Evolutionary conservation across 208 protist genomes (phyloP).

Genomic region (Balamuthia mandrillaris): DNA sequence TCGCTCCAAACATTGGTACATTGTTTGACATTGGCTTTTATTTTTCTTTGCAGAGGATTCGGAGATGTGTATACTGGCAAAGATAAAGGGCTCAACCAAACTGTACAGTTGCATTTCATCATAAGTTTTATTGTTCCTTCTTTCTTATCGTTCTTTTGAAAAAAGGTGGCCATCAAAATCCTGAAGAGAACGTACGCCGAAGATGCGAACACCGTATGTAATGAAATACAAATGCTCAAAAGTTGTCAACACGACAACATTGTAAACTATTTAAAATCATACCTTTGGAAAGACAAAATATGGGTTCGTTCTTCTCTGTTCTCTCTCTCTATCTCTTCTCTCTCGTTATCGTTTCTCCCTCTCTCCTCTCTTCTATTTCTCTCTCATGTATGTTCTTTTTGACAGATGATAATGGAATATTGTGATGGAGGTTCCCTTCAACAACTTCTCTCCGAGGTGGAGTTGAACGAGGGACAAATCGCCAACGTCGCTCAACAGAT

Average conservation of each 20-base stretch:
- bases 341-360: too few species aligned
- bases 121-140: background rate
- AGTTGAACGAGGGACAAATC: conserved; percentile 21
- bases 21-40: background rate
- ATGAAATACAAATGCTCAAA: background rate
- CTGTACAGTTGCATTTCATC: background rate
- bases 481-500: background rate
- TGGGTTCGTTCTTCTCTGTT: background rate
- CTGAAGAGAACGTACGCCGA: background rate
- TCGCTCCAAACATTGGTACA: background rate
- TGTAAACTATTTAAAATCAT: conserved; percentile 11
- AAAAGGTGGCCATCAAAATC: conserved; percentile 26
- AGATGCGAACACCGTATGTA: background rate
- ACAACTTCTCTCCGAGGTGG: background rate
- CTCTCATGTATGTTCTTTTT: too few species aligned
- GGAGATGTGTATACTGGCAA: conserved; percentile 6
- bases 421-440: conserved; percentile 12
- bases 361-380: too few species aligned
- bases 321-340: too few species aligned
- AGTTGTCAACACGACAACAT: conserved; percentile 12
- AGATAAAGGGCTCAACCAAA: background rate
- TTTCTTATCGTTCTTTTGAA: background rate
- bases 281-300: background rate
- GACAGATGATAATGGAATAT: conserved; percentile 24
- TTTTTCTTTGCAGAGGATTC: background rate